Evolutionary conservation across 371 early-diverging fungal genomes (phyloP).

Genomic region (Mucor saturninus): DNA sequence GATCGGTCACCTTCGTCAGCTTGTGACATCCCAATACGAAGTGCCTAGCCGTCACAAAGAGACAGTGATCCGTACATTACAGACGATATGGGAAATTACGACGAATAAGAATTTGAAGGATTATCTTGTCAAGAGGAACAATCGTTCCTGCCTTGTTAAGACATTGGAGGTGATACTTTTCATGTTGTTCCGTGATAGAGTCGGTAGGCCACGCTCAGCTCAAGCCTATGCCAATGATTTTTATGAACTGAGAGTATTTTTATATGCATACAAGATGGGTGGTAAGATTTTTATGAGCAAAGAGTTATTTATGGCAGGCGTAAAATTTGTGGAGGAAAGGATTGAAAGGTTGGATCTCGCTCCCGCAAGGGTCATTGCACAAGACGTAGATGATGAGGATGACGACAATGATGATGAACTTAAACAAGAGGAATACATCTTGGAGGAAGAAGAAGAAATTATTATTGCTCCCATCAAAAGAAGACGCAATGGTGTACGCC

Average conservation of each 20-base stretch:
- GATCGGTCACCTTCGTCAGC: not conserved
- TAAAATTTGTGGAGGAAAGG: not conserved
- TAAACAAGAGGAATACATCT: conserved; percentile 1
- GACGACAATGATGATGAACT: not conserved
- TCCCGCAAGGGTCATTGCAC: not conserved
- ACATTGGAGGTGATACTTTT: not conserved
- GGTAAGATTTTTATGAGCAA: conserved; percentile 2
- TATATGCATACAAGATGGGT: not conserved
- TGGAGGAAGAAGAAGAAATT: not conserved
- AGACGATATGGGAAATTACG: too few relatives aligned
- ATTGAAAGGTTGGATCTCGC: not conserved
- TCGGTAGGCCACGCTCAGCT: not conserved
- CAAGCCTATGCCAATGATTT: conserved; percentile 6
- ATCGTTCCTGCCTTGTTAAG: not conserved
- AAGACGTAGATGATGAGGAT: not conserved
- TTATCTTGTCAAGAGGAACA: not conserved
- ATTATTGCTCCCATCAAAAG: not conserved
- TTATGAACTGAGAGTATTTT: not conserved
- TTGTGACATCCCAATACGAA: not conserved
- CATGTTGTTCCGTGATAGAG: not conserved
- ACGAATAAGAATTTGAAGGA: not conserved
- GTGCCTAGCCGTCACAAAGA: too few relatives aligned
- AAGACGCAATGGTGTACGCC: not conserved
- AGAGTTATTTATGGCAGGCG: not conserved
- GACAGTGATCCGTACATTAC: too few relatives aligned